These are phyloP conservation scores for Cladosporium halotolerans DNA, from an alignment of 2,329 filamentous ascomycete genomes.

Conservation along the genomic window DNA sequence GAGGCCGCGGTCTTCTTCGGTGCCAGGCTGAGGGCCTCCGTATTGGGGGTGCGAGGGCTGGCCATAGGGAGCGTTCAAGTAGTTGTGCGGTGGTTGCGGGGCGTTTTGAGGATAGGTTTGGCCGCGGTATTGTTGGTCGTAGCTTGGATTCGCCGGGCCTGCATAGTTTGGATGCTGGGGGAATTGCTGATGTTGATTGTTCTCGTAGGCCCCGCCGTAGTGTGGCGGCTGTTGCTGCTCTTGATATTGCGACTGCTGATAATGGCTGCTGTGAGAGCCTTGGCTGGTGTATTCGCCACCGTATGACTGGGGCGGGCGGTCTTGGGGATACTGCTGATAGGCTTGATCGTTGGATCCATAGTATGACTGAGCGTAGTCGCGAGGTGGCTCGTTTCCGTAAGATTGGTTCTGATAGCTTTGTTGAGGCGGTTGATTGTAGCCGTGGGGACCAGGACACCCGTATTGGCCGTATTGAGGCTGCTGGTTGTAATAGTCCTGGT, in stretches of 20 bases:
- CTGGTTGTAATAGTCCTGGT: constrained; percentile 11
- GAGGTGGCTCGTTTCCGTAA: constrained; percentile 12
- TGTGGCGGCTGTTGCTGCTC: constrained; percentile 15
- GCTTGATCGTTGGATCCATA: constrained; percentile 25
- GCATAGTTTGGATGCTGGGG: constrained; percentile 1
- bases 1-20: constrained; percentile 47
- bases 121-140: not conserved
- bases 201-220: constrained; percentile 12
- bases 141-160: constrained; percentile 3
- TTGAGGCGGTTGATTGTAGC: constrained; percentile 12
- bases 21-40: constrained; percentile 11
- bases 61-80: constrained; percentile 10
- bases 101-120: constrained; percentile 10
- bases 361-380: constrained; percentile 23
- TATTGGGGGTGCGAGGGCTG: constrained; percentile 13
- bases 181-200: constrained; percentile 17
- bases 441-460: constrained; percentile 8
- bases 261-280: constrained; percentile 1
- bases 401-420: constrained; percentile 13
- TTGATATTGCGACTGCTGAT: constrained; percentile 3
- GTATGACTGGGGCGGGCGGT: constrained; percentile 13
- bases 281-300: constrained; percentile 5
- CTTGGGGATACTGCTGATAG: constrained; percentile 23
- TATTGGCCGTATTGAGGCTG: constrained; percentile 12
- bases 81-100: constrained; percentile 15